Conservation (phyloP, 805 yeast species). For the Candida taoyuanica region DNA sequence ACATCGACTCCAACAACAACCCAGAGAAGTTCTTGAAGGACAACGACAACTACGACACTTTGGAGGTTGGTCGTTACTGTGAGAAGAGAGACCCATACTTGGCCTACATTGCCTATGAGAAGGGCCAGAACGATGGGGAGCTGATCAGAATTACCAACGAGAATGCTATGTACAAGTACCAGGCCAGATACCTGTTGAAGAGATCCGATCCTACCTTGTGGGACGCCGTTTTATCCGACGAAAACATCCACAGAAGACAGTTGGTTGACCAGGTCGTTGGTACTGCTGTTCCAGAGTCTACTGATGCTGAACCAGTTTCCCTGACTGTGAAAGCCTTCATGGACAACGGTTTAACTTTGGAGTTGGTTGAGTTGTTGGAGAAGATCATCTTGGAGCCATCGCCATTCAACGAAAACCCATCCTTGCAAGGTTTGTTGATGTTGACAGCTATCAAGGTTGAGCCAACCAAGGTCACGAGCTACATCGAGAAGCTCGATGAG, state of each 20-base stretch:
- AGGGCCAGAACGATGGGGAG: constrained; percentile 89
- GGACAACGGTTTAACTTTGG: constrained; percentile 90
- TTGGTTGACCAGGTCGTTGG: constrained; percentile 92
- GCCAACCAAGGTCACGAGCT: constrained; percentile 73
- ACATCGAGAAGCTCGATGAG: constrained; percentile 85
- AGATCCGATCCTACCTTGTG: constrained; percentile 86
- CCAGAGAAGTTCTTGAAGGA: constrained; percentile 96
- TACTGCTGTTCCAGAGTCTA: constrained; percentile 91
- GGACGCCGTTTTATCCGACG: constrained; percentile 70
- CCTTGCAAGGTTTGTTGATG: constrained; percentile 87
- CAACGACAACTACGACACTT: constrained; percentile 85
- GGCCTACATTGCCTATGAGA: constrained; percentile 96
- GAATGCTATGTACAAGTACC: constrained; percentile 96
- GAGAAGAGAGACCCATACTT: constrained; percentile 98
- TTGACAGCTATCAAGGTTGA: constrained; percentile 96
- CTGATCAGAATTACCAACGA: constrained; percentile 90
- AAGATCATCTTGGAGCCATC: constrained; percentile 96
- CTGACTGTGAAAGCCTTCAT: constrained; percentile 92
- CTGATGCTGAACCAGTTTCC: constrained; percentile 90
- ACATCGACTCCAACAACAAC: constrained; percentile 94
- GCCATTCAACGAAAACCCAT: constrained; percentile 92
- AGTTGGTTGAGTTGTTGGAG: constrained; percentile 89
- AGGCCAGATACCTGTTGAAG: constrained; percentile 89
- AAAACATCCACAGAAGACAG: constrained; percentile 84
- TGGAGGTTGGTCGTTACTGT: constrained; percentile 95